Base-by-base conservation (phyloP, 768 basidiomycete species). In the Kwoniella shandongensis region DNA sequence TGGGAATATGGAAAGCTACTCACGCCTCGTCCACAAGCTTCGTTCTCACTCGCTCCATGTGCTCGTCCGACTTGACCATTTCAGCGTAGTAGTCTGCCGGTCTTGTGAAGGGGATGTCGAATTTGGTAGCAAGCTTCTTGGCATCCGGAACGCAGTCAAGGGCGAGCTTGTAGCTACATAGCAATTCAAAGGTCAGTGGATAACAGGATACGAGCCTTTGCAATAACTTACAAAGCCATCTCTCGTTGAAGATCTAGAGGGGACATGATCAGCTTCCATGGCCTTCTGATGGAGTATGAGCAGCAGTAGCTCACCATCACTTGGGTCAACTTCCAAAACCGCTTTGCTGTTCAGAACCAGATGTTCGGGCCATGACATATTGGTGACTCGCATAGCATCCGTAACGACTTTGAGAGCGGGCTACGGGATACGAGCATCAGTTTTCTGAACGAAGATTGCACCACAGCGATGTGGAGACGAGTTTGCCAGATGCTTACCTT, bases 21-120 rank as follows among this genome's bases (percentile, higher is more conserved):
- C 51, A 74, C 70, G 75, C 79, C 76, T 98, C 96, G 77, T 98
- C 89, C 25, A 98, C 81, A 23, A 98, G 78, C 17, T 87, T 84
- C 61, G 91, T 87, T 51, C 96, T 87, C 65, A 98, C 89, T 57
- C 91, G 85, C 75, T 96, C 91, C 96, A 99, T 99, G 78, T 99
- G 96, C 6, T 88, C 80, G 68, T 99, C 96, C 29, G 86, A 87
- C 78, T 98, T 97, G 65, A 97, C 88, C 94, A 98, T 98, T 79
- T 98, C 94, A 22, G 94, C 94, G 63, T 94, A 98, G 76, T 92
- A 98, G 78, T 97, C 94, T 0, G 84, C 67, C 0, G 96, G 96
- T 13, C 94, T 87, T 10, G 89, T 88, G 78, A 96, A 98, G 0
- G 92, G 86, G 62, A 77, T 76, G 22, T 85, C 83, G 74, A 86